Evolutionary conservation across 805 yeast species (phyloP), one percentile per base, ranked within the genome.

Genomic region (Pichia kluyveri): DNA sequence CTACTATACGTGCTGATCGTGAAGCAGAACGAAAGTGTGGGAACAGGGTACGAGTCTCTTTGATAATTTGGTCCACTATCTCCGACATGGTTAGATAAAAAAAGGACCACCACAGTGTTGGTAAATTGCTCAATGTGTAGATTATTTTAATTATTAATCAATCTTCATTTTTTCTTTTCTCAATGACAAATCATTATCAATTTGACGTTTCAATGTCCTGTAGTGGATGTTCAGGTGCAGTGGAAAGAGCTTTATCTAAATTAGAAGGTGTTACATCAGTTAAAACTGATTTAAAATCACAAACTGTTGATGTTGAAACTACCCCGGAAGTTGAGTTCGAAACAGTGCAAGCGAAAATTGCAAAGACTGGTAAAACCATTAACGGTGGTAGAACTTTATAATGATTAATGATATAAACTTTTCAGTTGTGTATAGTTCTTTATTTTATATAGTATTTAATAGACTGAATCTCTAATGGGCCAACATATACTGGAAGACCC

Each of bases 351-450:
- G 81, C 75, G 46, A 81, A 88, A 48, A 91, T 91, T 54, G 70
- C 82, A 53, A 91, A 91, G 72, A 89, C 98, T 1, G 98, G 98
- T 37, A 91, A 91, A 71, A 80, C 80, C 58, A 83, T 91, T 50
- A 70, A 75, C 42, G 71, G 73, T 31, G 96, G 96, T 12, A 74
- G 74, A 57, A 69, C 73, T 41, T 34, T 34, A 34, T 34, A 34
- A 15, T 34, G 26, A 5, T 23, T 23, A n/a, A n/a, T 23, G 26
- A 23, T 23, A 23, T 23, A 23, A 23, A 23, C 26, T 23, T 23
- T 23, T 23, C 26, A 23, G 26, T 23, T 23, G 26, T 23, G 26
- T 23, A 23, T 23, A 23, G 59, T 83, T 46, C 70, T 65, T 42
- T 75, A 65, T 49, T 11, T 14, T 28, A n/a, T 28, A 26, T 12